Conservation (phyloP, 2,329 filamentous ascomycete species). For the Pseudocercospora vitis region DNA sequence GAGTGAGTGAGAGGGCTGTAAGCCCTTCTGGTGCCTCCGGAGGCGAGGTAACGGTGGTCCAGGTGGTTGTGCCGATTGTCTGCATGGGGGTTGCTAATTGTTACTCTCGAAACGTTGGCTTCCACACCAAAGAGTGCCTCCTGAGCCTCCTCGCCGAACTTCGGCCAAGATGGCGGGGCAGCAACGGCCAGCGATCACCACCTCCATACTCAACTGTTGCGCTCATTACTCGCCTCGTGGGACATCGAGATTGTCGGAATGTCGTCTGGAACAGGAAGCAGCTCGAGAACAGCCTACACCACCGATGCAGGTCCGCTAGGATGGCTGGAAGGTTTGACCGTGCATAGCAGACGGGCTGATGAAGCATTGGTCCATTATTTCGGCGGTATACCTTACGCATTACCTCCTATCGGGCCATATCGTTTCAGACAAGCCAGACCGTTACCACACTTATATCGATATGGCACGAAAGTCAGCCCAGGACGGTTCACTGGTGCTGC, state of each 20-base stretch:
- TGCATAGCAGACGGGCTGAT: conserved; percentile 31
- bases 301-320: conserved; percentile 48
- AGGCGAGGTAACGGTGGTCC: not conserved
- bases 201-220: not conserved
- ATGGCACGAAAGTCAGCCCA: conserved; percentile 52
- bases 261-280: not conserved
- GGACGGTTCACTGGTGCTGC: conserved; percentile 46
- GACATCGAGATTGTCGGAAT: not conserved
- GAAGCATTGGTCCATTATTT: conserved; percentile 51
- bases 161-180: conserved; percentile 5
- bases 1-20: not conserved
- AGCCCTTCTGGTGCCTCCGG: not conserved
- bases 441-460: conserved; percentile 51
- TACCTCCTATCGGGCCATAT: conserved; percentile 50
- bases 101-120: too few species aligned
- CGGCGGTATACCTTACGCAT: conserved; percentile 57
- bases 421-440: conserved; percentile 53
- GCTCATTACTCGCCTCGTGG: not conserved
- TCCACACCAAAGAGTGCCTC: too few species aligned
- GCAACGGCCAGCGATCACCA: not conserved
- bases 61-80: not conserved
- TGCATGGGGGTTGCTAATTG: not conserved
- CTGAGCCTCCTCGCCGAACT: not conserved
- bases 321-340: conserved; percentile 51
- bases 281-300: conserved; percentile 30